A percentile compares a stretch with the other conserved stretches of the same genome.
Conservation (phyloP, 305 asterid genomes). For the Fraxinus nigra region DNA sequence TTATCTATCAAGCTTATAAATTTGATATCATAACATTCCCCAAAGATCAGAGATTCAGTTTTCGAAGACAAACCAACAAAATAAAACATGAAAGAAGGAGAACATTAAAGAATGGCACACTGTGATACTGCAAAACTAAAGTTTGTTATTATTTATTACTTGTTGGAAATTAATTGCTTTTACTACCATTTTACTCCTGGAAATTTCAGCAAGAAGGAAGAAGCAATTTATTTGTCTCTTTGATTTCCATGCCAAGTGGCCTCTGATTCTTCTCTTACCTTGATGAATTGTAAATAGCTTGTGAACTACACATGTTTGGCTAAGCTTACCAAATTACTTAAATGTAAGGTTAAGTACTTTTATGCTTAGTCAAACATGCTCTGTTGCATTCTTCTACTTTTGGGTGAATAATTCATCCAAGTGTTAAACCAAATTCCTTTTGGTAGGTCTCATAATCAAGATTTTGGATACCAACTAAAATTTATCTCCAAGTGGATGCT, state of each 20-base stretch:
- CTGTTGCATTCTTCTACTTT: not conserved
- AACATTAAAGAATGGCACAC: not conserved
- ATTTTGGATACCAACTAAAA: conserved; percentile 62
- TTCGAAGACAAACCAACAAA: not conserved
- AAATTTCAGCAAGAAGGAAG: not conserved
- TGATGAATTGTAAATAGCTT: not conserved
- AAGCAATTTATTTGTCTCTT: not conserved
- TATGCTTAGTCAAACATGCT: not conserved
- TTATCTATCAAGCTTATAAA: not conserved
- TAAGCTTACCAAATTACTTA: not conserved
- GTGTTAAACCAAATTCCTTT: not conserved
- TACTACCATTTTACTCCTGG: not conserved
- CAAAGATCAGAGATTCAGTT: not conserved
- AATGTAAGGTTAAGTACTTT: not conserved
- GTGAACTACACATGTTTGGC: not conserved
- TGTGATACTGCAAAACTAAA: not conserved
- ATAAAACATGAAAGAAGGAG: not conserved
- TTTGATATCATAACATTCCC: not conserved
- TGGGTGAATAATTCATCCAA: not conserved
- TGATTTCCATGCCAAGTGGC: not conserved
- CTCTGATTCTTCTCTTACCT: not conserved
- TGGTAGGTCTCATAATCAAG: conserved; percentile 72
- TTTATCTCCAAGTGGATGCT: conserved; percentile 81
- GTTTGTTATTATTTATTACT: not conserved
- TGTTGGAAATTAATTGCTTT: not conserved